Evolutionary conservation across 768 basidiomycete species (phyloP), one percentile per base, ranked within the genome.

Genomic region (Suillus ampliporus): DNA sequence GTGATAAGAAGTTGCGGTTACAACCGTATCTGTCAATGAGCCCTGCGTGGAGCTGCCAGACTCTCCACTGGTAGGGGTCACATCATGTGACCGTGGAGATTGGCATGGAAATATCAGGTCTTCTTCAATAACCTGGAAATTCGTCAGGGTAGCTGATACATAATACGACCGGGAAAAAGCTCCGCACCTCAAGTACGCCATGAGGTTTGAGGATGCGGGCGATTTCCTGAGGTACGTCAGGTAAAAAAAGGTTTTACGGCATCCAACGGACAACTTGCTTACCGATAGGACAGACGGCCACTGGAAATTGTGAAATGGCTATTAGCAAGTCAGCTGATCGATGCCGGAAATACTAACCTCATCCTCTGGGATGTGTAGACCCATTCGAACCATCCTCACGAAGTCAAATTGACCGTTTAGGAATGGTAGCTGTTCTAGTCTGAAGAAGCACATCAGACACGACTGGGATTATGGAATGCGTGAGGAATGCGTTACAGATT

Each of bases 251-350:
- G 52, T 64, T 64, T 67, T 65, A 62, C 56, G 51, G 60, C 46
- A 51, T 61, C 53, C 63, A 64, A 64, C 51, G 46, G 40, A 61
- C 51, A 62, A 57, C 35, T 54, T 44, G 66, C 72, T 63, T 74
- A 87, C 90, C 83, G 89, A 84, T 5, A 91, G 72, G 57, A 91
- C 77, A 68, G 76, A 80, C 67, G 84, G 86, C 89, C 90, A 91
- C 84, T 89, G 60, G 43, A 41, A 31, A 37, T 63, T 65, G 41
- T 60, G 26, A 71, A 62, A 68, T 26, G 65, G 31, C 26, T 64
- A 26, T 50, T 61, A 74, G 57, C 28, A 57, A 66, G 60, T 38
- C 21, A 65, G 35, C 31, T 26, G 50, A 46, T 43, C 41, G 37
- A 41, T 48, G 34, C 23, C 13, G 53, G 60, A 53, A 23, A 58